Evolutionary conservation across 2,329 filamentous ascomycete genomes (phyloP).

Genomic region (Cladosporium phlei): DNA sequence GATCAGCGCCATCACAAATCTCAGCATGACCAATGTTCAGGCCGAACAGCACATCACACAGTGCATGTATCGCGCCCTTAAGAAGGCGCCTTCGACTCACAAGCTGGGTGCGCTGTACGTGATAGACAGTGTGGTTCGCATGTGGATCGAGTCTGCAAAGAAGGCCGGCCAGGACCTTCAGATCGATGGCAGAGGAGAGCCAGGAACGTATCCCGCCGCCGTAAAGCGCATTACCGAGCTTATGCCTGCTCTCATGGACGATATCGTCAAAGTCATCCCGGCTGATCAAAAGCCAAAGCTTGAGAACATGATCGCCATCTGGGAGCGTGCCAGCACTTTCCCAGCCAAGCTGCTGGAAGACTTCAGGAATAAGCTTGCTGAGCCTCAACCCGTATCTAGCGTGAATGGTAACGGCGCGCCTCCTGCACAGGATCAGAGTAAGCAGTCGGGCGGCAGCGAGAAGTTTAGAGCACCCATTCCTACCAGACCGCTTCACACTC

Average conservation of each 20-base stretch:
- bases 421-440: constrained; percentile 14
- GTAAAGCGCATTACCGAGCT: constrained; percentile 95
- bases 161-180: constrained; percentile 70
- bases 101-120: constrained; percentile 99
- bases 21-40: constrained; percentile 87
- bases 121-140: constrained; percentile 98
- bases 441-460: constrained; percentile 19
- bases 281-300: constrained; percentile 98
- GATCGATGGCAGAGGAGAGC: constrained; percentile 62
- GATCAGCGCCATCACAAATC: constrained; percentile 77
- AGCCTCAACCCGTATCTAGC: constrained; percentile 12
- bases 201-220: constrained; percentile 91
- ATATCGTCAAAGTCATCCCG: constrained; percentile 82
- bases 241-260: constrained; percentile 89
- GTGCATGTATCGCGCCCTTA: constrained; percentile 96
- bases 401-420: constrained; percentile 17
- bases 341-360: constrained; percentile 70
- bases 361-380: constrained; percentile 64
- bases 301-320: constrained; percentile 91
- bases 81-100: constrained; percentile 88
- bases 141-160: constrained; percentile 96
- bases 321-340: constrained; percentile 94
- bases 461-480: constrained; percentile 29
- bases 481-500: constrained; percentile 27
- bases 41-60: constrained; percentile 92